A percentile compares a stretch with the other conserved stretches of the same genome.
Conservation (phyloP, 768 basidiomycete species). For the Phylloporus sp. region DNA sequence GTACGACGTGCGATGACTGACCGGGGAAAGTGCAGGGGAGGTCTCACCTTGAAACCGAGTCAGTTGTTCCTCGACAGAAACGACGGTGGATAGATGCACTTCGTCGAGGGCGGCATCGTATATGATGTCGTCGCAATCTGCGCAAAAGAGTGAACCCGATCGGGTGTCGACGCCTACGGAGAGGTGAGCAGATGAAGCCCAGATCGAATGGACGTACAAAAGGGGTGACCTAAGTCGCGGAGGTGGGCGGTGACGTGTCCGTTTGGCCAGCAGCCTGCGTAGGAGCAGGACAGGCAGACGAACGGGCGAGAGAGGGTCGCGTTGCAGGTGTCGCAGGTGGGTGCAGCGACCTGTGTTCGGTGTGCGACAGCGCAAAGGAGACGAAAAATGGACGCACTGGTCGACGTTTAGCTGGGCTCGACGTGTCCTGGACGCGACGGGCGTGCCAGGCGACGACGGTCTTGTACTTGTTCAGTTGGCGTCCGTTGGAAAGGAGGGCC, state of each 20-base stretch:
- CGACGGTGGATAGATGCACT: conserved; percentile 38
- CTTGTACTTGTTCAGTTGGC: conserved; percentile 44
- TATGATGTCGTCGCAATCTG: conserved; percentile 69
- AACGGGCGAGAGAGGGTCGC: conserved; percentile 57
- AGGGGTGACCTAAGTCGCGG: conserved; percentile 49
- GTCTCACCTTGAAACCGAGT: conserved; percentile 47
- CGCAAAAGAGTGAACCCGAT: conserved; percentile 72
- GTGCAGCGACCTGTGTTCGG: conserved; percentile 55
- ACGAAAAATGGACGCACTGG: conserved; percentile 42
- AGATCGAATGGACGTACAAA: conserved; percentile 47
- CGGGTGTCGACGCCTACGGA: conserved; percentile 68
- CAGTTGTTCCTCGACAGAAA: conserved; percentile 56
- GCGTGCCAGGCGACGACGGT: conserved; percentile 53
- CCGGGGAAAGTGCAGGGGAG: background rate
- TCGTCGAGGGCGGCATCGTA: conserved; percentile 52
- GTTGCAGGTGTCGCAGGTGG: conserved; percentile 59
- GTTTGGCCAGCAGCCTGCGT: conserved; percentile 63
- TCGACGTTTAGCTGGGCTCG: conserved; percentile 53
- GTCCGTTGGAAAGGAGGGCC: conserved; percentile 1
- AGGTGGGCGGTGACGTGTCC: conserved; percentile 59
- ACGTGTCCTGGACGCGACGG: conserved; percentile 40
- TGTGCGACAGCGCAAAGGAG: too few relatives aligned
- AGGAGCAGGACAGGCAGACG: conserved; percentile 68
- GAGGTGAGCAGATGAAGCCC: too few relatives aligned
- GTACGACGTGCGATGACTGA: background rate